Conservation (phyloP, 331 rosid genomes). For the Acacia concinna region DNA sequence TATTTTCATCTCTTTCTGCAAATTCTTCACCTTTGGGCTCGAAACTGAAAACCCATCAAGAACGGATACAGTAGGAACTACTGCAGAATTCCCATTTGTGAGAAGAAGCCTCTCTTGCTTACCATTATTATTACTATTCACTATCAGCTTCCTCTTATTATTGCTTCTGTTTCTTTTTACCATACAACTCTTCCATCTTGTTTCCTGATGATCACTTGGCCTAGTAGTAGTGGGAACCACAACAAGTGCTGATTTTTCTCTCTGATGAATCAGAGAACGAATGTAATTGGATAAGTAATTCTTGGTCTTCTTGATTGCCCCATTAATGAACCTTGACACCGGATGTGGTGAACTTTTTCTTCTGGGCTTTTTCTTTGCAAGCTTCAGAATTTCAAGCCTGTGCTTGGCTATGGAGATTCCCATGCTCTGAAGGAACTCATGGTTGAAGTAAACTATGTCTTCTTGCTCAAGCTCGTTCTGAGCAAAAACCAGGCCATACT, state of each 20-base stretch:
- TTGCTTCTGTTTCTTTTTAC: slow-evolving; percentile 64
- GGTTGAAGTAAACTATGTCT: slow-evolving; percentile 77
- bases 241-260: slow-evolving; percentile 52
- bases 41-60: slow-evolving; percentile 50
- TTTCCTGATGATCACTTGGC: slow-evolving; percentile 41
- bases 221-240: slow-evolving; percentile 49
- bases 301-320: slow-evolving; percentile 62
- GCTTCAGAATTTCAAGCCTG: slow-evolving; percentile 84
- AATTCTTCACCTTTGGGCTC: slow-evolving; percentile 57
- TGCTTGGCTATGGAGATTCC: slow-evolving; percentile 94
- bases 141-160: slow-evolving; percentile 32
- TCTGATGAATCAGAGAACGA: slow-evolving; percentile 30
- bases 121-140: neutral
- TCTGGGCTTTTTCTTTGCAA: slow-evolving; percentile 43
- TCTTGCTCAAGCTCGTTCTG: slow-evolving; percentile 88
- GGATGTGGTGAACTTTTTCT: slow-evolving; percentile 11
- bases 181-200: slow-evolving; percentile 53
- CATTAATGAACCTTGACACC: slow-evolving; percentile 40
- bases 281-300: slow-evolving; percentile 45
- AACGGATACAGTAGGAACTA: slow-evolving; percentile 30
- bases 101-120: slow-evolving; percentile 59
- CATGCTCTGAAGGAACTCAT: slow-evolving; percentile 92
- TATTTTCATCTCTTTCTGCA: slow-evolving; percentile 45
- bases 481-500: slow-evolving; percentile 72
- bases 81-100: slow-evolving; percentile 53